Percentiles rank a stretch among this genome's conserved stretches.
These are phyloP conservation scores for Rhododendron ovatum DNA, from an alignment of 148 eudicot species.

Conservation along the genomic window DNA sequence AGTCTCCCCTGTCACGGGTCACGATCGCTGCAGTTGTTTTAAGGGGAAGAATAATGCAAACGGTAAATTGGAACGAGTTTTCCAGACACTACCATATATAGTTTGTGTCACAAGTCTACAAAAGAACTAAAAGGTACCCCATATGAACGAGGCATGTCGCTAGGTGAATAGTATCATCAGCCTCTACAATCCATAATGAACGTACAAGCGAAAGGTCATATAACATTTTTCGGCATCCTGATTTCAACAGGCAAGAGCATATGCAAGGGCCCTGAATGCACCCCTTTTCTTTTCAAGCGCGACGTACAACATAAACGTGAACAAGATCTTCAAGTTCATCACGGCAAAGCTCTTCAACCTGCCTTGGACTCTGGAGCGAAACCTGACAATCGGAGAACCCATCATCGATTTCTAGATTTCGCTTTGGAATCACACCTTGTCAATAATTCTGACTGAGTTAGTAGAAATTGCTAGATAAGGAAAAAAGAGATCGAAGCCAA, in stretches of 20 bases:
- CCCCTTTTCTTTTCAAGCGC: conserved; percentile 63
- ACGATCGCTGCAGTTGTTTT: not conserved
- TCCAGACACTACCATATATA: too few relatives aligned
- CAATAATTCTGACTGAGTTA: not conserved
- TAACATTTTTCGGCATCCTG: not conserved
- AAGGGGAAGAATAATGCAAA: not conserved
- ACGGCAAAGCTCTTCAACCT: conserved; percentile 63
- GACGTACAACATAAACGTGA: conserved; percentile 64
- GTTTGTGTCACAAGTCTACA: not conserved
- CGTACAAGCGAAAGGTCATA: not conserved
- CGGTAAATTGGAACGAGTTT: not conserved
- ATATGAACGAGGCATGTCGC: not conserved
- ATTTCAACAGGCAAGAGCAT: conserved; percentile 48
- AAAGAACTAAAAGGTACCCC: not conserved
- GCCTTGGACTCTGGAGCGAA: conserved; percentile 55
- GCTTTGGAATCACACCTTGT: not conserved
- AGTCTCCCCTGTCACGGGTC: not conserved
- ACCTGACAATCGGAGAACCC: conserved; percentile 62
- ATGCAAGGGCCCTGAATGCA: conserved; percentile 56
- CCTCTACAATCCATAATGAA: not conserved
- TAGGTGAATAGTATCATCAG: not conserved
- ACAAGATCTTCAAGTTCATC: conserved; percentile 59
- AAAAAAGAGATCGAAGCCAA: not conserved
- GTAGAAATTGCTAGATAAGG: not conserved
- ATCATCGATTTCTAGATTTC: conserved; percentile 47